Percentiles rank a stretch among this genome's conserved stretches.
phyloP scores from a whole-genome alignment of 192 early-diverging fungal species.

The Backusella australiensis region DNA sequence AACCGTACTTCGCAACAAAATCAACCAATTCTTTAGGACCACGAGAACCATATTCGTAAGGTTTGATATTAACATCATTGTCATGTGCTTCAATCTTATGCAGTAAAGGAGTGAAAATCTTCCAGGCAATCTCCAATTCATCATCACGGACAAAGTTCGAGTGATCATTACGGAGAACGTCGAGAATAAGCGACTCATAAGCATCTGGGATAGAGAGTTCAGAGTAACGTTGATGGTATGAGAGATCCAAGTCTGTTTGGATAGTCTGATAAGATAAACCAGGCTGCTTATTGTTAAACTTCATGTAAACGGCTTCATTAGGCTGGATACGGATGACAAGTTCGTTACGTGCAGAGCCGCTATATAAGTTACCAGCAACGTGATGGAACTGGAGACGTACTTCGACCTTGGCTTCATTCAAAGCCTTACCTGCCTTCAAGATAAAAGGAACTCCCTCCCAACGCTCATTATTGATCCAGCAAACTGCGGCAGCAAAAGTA shows the following conservation, averaged over 20 bases:
- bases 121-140: slow-evolving; percentile 96
- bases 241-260: slow-evolving; percentile 92
- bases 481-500: slow-evolving; percentile 86
- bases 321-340: slow-evolving; percentile 95
- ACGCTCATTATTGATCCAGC: slow-evolving; percentile 92
- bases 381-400: slow-evolving; percentile 97
- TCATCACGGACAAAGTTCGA: slow-evolving; percentile 93
- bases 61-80: slow-evolving; percentile 46
- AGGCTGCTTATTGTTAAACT: slow-evolving; percentile 94
- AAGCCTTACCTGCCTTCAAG: slow-evolving; percentile 84
- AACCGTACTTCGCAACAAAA: slow-evolving; percentile 66
- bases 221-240: slow-evolving; percentile 87
- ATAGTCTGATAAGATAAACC: slow-evolving; percentile 82
- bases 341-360: slow-evolving; percentile 83
- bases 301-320: slow-evolving; percentile 94
- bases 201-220: slow-evolving; percentile 94
- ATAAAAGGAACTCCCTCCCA: slow-evolving; percentile 94
- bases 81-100: slow-evolving; percentile 76
- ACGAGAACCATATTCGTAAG: slow-evolving; percentile 80
- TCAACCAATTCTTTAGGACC: slow-evolving; percentile 77
- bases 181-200: slow-evolving; percentile 94
- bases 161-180: slow-evolving; percentile 89
- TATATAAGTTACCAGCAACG: slow-evolving; percentile 81
- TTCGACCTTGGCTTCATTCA: slow-evolving; percentile 91
- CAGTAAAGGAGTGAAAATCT: slow-evolving; percentile 94